Evolutionary conservation across 768 basidiomycete species (phyloP).

Genomic region (Lactarius indigo): DNA sequence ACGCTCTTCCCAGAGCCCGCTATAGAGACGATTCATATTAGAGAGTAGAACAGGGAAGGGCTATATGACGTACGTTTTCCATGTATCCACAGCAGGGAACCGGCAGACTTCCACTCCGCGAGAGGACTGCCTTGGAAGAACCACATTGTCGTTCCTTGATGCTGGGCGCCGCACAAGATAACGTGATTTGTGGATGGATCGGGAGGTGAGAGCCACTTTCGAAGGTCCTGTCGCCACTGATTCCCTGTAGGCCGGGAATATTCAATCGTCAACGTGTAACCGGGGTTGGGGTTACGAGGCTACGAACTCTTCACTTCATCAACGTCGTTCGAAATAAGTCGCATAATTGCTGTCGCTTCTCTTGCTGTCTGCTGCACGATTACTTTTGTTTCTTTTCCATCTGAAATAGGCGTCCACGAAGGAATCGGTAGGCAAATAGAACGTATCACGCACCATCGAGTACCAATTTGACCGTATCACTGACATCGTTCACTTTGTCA

Average conservation of each 20-base stretch:
- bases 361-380: not conserved
- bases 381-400: not conserved
- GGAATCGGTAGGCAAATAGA: not conserved
- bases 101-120: not conserved
- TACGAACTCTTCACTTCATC: not conserved
- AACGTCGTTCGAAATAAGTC: not conserved
- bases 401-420: not conserved
- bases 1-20: not conserved
- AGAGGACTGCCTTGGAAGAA: not conserved
- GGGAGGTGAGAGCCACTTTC: not conserved
- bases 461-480: not conserved
- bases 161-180: not conserved
- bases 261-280: not conserved
- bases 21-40: not conserved
- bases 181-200: not conserved
- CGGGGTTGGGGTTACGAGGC: not conserved
- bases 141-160: not conserved
- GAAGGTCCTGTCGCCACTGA: not conserved
- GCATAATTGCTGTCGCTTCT: not conserved
- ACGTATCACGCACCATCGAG: not conserved
- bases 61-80: not conserved
- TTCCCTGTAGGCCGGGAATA: not conserved
- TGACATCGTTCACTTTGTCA: not conserved
- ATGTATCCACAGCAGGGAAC: not conserved
- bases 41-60: not conserved